Evolutionary conservation across 306 rosid genomes (phyloP), one percentile per base, ranked within the genome.

Genomic region (Aeschynomene evenia): DNA sequence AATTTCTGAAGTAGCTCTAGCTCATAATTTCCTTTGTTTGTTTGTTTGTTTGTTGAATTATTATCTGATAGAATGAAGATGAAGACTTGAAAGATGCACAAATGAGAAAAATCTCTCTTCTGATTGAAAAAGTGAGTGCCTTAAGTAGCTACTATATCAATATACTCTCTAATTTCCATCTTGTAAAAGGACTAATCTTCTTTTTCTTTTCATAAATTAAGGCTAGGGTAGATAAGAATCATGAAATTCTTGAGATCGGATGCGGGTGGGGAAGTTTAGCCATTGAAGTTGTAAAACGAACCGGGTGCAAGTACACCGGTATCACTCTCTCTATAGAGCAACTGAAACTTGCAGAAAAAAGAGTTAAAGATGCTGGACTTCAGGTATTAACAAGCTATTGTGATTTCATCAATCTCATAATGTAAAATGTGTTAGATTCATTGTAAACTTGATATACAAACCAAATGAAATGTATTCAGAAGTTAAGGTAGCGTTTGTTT

Each of bases 211-310:
- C 28, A 45, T 76, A 40, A 57, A 72, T 51, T 10, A 37, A 90
- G 98, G 90, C 90, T 26, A 85, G 80, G 79, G 80, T 93, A 59
- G 84, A 70, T 0, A 75, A 63, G 76, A 79, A 84, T 28, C 98
- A 90, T 88, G 88, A 88, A 70, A 86, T 90, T 53, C 89, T 93
- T 40, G 98, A 93, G 70, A 86, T 93, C 14, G 97, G 98, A 34
- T 83, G 90, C 4, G 97, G 98, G 45, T 93, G 98, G 98, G 98
- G 98, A 68, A 83, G 86, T 74, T 80, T 93, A 83, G 96, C 96
- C 37, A 86, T 93, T 43, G 91, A 93, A 86, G 87, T 88, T 21
- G 94, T 85, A 55, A 83, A 82, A 56, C 80, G 28, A 85, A 90
- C 97, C 1, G 91, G 96, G 7, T 93, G 98, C 85, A 85, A 57